Percentiles rank a stretch among this genome's conserved stretches.
Conservation (phyloP, 2,329 filamentous ascomycete species). For the Pezicula radicicola region DNA sequence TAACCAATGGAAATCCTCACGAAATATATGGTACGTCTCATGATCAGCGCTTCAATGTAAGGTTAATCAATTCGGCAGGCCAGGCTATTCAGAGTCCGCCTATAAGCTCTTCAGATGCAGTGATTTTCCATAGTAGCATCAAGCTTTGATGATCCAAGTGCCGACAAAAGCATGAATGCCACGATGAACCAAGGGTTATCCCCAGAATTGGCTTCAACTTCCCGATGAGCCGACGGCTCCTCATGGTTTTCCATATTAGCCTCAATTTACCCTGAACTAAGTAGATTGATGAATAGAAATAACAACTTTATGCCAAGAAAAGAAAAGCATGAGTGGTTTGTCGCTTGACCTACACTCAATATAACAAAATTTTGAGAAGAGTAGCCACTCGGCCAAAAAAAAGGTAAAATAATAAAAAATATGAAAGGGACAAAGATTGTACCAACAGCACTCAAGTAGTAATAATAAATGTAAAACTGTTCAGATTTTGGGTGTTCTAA, state of each 20-base stretch:
- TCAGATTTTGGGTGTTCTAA: too few relatives aligned
- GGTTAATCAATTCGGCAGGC: constrained; percentile 8
- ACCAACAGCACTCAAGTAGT: too few relatives aligned
- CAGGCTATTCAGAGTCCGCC: constrained; percentile 3
- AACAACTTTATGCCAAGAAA: too few relatives aligned
- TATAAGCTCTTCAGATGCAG: not conserved
- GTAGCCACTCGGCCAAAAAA: too few relatives aligned
- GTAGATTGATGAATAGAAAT: too few relatives aligned
- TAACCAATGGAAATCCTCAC: too few relatives aligned
- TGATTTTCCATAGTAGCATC: not conserved
- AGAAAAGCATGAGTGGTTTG: too few relatives aligned
- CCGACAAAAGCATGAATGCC: not conserved
- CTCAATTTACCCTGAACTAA: not conserved
- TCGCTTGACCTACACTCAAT: too few relatives aligned
- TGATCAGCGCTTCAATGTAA: constrained; percentile 1
- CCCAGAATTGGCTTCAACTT: constrained; percentile 5
- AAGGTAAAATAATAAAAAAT: too few relatives aligned
- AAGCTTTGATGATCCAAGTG: not conserved
- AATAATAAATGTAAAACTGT: too few relatives aligned
- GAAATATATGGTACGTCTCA: constrained; percentile 1
- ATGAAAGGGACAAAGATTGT: too few relatives aligned
- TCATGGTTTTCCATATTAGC: not conserved
- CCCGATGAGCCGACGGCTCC: constrained; percentile 15
- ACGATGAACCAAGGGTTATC: constrained; percentile 1
- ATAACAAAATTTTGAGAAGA: too few relatives aligned